Conservation (phyloP, 2,329 filamentous ascomycete genomes). For the Xylaria multiplex region DNA sequence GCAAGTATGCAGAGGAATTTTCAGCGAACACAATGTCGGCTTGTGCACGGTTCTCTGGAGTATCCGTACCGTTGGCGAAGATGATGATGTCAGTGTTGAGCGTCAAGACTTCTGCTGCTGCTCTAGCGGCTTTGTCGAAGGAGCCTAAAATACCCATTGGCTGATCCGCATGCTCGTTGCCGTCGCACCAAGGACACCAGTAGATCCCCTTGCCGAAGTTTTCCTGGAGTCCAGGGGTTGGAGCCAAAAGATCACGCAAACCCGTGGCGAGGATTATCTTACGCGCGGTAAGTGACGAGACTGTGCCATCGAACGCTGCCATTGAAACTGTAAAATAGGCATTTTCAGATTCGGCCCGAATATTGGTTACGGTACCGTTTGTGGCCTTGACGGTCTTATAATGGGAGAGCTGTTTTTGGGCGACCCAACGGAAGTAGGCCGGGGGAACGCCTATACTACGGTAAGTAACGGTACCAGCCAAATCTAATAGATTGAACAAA, state of each 20-base stretch:
- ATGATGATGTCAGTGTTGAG: slow-evolving; percentile 65
- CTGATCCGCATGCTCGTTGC: slow-evolving; percentile 69
- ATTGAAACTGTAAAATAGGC: slow-evolving; percentile 56
- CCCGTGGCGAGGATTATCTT: slow-evolving; percentile 69
- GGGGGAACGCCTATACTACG: slow-evolving; percentile 59
- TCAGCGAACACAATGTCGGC: slow-evolving; percentile 54
- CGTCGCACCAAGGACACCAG: slow-evolving; percentile 74
- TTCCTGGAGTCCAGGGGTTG: slow-evolving; percentile 63
- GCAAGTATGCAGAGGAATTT: slow-evolving; percentile 59
- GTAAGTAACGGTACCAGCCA: background rate
- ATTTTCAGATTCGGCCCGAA: slow-evolving; percentile 47
- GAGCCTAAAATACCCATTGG: slow-evolving; percentile 62
- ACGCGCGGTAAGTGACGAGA: slow-evolving; percentile 55
- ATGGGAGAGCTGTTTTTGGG: slow-evolving; percentile 61
- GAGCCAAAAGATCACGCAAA: slow-evolving; percentile 63
- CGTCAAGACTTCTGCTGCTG: slow-evolving; percentile 62
- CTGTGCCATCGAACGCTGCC: slow-evolving; percentile 40
- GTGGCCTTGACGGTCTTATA: slow-evolving; percentile 61
- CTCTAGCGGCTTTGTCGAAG: slow-evolving; percentile 55
- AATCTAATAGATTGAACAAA: background rate
- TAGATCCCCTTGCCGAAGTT: slow-evolving; percentile 68
- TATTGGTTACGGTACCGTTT: slow-evolving; percentile 62
- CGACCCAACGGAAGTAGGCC: slow-evolving; percentile 62
- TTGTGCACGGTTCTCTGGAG: slow-evolving; percentile 51
- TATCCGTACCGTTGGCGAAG: slow-evolving; percentile 69